Conservation (phyloP, 148 eudicot species). For the Pouteria glomerata region DNA sequence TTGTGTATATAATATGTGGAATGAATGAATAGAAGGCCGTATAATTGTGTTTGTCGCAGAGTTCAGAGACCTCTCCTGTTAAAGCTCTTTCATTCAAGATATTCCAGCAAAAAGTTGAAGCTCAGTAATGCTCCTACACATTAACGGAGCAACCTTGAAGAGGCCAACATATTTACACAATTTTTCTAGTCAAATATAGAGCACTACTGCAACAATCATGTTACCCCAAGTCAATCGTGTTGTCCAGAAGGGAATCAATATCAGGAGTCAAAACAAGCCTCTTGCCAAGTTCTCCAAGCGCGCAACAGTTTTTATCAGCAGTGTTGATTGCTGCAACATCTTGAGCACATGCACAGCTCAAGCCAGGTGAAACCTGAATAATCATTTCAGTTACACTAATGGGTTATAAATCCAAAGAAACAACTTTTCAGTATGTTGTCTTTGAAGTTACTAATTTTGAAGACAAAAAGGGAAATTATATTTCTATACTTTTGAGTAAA, state of each 20-base stretch:
- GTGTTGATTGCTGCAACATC: conserved; percentile 46
- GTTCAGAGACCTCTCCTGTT: not conserved
- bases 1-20: not conserved
- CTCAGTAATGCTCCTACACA: not conserved
- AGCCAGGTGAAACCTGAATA: conserved; percentile 73
- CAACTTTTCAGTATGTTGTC: not conserved
- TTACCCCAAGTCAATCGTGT: conserved; percentile 13
- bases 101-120: not conserved
- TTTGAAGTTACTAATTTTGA: not conserved
- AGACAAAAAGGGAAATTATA: not conserved
- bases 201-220: not conserved
- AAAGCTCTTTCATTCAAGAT: not conserved
- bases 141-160: not conserved
- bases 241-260: conserved; percentile 33
- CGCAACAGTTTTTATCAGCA: conserved; percentile 27
- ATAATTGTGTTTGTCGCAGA: not conserved
- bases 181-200: not conserved
- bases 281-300: conserved; percentile 42
- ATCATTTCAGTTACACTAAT: not conserved
- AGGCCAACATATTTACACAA: too few relatives aligned
- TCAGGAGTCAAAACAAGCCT: conserved; percentile 55
- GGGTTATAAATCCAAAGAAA: not conserved
- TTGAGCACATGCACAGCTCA: conserved; percentile 30
- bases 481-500: not conserved
- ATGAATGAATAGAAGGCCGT: not conserved